Conservation (phyloP, 306 rosid species). For the Quercus ilex region DNA sequence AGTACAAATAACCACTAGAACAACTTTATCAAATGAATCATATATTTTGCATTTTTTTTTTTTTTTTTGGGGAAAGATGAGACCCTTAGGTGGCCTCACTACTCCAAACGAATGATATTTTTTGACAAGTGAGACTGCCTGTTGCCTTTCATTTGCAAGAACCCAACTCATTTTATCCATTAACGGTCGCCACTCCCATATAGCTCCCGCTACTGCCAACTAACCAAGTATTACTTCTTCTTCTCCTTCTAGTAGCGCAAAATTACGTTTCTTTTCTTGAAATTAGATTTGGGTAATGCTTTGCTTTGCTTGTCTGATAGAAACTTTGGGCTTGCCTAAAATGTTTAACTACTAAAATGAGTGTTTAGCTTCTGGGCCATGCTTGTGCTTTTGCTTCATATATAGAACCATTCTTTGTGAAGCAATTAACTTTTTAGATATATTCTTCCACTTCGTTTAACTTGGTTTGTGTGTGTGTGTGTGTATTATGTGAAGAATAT, state of each 20-base stretch:
- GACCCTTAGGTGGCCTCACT: too few species aligned
- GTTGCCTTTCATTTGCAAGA: not conserved
- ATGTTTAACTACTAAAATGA: not conserved
- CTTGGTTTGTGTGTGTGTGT: not conserved
- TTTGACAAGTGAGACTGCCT: not conserved
- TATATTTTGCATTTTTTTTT: too few species aligned
- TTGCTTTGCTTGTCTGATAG: not conserved
- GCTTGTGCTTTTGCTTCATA: not conserved
- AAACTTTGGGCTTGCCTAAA: not conserved
- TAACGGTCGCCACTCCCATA: slow-evolving; percentile 16
- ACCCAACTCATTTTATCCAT: slow-evolving; percentile 4
- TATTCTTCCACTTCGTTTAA: not conserved
- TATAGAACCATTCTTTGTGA: not conserved
- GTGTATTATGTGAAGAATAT: slow-evolving; percentile 10
- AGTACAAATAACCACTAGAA: too few species aligned
- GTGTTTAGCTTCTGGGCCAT: not conserved
- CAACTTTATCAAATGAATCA: too few species aligned
- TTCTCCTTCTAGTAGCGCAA: not conserved
- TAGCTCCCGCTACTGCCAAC: not conserved
- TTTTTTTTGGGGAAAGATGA: too few species aligned
- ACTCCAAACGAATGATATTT: not conserved
- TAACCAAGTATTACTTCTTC: not conserved
- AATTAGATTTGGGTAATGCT: not conserved
- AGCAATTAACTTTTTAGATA: not conserved
- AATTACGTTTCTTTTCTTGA: not conserved